Conservation (phyloP, 305 asterid species). For the Fraxinus albicans region DNA sequence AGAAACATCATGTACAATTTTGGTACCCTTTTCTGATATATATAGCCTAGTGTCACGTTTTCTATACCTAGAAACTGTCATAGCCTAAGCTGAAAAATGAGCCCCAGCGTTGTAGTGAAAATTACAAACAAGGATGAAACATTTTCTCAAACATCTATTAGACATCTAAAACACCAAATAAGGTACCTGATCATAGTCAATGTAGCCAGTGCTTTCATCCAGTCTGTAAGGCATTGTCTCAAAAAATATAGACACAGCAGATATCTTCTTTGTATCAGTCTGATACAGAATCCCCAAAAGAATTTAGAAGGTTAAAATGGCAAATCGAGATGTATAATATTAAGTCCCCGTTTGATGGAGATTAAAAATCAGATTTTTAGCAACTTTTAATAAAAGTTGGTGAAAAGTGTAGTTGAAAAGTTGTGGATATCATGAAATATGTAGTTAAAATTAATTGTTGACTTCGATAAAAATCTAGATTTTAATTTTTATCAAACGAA, state of each 20-base stretch:
- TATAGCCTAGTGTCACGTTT: not conserved
- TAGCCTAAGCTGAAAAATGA: not conserved
- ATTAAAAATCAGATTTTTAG: too few species aligned
- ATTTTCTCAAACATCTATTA: conserved; percentile 10
- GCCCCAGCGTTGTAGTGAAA: not conserved
- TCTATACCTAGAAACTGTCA: not conserved
- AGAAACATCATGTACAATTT: too few species aligned
- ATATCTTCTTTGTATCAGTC: conserved; percentile 93
- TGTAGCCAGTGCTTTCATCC: conserved; percentile 89
- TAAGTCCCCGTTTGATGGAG: not conserved
- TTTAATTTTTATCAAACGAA: not conserved
- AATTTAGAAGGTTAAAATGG: conserved; percentile 6
- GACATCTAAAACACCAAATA: conserved; percentile 9
- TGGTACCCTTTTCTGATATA: too few species aligned
- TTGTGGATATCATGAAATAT: too few species aligned
- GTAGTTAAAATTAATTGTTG: too few species aligned
- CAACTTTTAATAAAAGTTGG: too few species aligned
- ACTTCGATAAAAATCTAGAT: too few species aligned
- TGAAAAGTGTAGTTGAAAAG: too few species aligned
- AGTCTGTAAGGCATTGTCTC: conserved; percentile 98
- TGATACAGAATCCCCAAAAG: conserved; percentile 24
- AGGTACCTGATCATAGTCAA: conserved; percentile 88
- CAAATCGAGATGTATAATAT: conserved; percentile 5
- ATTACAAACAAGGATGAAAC: not conserved
- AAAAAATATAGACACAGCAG: conserved; percentile 90